Base-by-base conservation (phyloP, 2,329 filamentous ascomycete genomes). In the Macroventuria anomochaeta region DNA sequence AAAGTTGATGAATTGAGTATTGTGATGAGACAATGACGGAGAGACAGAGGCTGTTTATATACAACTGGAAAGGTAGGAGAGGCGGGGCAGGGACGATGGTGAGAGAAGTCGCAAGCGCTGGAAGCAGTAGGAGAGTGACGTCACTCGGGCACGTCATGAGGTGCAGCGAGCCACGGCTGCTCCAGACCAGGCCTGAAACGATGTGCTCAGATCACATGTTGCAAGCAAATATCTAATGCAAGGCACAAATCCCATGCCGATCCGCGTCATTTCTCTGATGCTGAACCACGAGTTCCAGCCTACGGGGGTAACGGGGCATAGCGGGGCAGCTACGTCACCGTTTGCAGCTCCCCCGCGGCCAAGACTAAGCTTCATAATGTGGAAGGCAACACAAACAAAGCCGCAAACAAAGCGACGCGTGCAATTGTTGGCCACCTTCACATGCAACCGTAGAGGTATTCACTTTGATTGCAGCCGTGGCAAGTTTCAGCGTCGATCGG, bases 1-100 rank as follows among this genome's bases (percentile, higher is more conserved):
- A 47, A 55, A 53, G 34, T 47, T 55, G 53, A 46, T 48, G 50
- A 46, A 25, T 59, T 63, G 54, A 49, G 37, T 44, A 41, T 43
- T 56, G 60, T 63, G 48, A 62, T 63, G 59, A 50, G 40, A 52
- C 36, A 37, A 42, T 42, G 39, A 34, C 39, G 49, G 29, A 53
- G 58, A 48, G 44, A 31, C 40, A 36, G 38, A 33, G 41, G 46
- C 39, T 46, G 47, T 55, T 64, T 64, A 62, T 61, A 62, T 59
- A 57, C 39, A 47, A 37, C n/a, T 17, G 25, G 41, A 46, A 54
- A 39, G 58, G 31, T 18, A 46, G n/a, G 28, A 36, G 29, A 46
- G 29, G 44, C 18, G 44, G 44, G 44, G 33, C 51, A 46, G 15
- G 32, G 11, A 5, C 34, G 39, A 15, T 43, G 46, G 53, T 51